Conservation (phyloP, 2,329 filamentous ascomycete species). For the Cadophora sp. region DNA sequence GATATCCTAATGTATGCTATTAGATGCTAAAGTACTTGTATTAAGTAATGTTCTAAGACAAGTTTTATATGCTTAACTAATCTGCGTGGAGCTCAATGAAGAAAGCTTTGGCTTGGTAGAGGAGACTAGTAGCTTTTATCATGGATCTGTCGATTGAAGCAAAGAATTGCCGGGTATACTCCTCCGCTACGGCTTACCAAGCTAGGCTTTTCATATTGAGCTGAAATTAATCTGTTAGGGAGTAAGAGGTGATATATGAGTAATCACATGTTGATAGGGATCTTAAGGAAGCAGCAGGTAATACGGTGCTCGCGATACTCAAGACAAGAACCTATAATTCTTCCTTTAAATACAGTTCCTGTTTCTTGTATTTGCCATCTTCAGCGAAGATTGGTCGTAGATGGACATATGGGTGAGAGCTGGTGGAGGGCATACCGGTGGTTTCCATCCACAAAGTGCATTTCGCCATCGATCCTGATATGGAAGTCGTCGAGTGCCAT, state of each 20-base stretch:
- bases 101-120: constrained; percentile 26
- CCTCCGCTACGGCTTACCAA: constrained; percentile 14
- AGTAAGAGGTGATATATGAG: constrained; percentile 21
- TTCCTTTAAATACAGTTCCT: too few relatives aligned
- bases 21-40: constrained; percentile 12
- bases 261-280: too few relatives aligned
- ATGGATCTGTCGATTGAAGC: constrained; percentile 33
- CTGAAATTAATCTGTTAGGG: constrained; percentile 26
- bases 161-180: constrained; percentile 23
- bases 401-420: too few relatives aligned
- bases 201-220: constrained; percentile 18
- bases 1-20: constrained; percentile 81
- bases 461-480: too few relatives aligned
- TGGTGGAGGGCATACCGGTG: too few relatives aligned
- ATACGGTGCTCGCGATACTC: too few relatives aligned
- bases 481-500: too few relatives aligned
- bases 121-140: constrained; percentile 27
- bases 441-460: too few relatives aligned
- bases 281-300: too few relatives aligned
- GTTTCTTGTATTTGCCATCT: too few relatives aligned
- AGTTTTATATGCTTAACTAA: constrained; percentile 28
- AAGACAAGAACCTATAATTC: too few relatives aligned
- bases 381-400: too few relatives aligned
- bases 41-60: not conserved
- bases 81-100: constrained; percentile 24